These are phyloP conservation scores for Coniella vitis DNA, from an alignment of 2,329 filamentous ascomycete species.

Conservation along the genomic window DNA sequence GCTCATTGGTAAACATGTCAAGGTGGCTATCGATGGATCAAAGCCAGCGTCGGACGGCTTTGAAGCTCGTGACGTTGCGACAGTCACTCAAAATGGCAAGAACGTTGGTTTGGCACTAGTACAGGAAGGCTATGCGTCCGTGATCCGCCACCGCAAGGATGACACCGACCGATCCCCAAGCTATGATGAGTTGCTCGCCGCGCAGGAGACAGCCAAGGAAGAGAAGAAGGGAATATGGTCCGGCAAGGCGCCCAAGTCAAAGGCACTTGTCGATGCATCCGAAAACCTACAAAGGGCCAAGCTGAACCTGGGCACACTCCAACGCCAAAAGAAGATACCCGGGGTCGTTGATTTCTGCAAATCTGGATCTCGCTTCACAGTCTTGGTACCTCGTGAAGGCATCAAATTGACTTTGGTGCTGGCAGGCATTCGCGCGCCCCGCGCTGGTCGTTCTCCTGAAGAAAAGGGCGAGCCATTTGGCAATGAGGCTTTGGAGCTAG, in stretches of 20 bases:
- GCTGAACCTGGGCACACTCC: slow-evolving; percentile 79
- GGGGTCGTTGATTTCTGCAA: slow-evolving; percentile 97
- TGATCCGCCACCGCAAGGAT: slow-evolving; percentile 90
- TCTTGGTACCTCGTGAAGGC: slow-evolving; percentile 86
- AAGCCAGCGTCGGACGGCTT: slow-evolving; percentile 86
- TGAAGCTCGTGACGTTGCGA: slow-evolving; percentile 91
- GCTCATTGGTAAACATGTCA: slow-evolving; percentile 92
- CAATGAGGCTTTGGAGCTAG: slow-evolving; percentile 88
- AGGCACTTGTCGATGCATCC: slow-evolving; percentile 81
- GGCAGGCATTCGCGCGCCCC: slow-evolving; percentile 83
- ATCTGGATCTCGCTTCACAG: slow-evolving; percentile 87
- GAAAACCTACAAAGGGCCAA: slow-evolving; percentile 93
- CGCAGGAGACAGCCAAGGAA: slow-evolving; percentile 76
- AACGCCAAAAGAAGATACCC: slow-evolving; percentile 86
- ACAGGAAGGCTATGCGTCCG: slow-evolving; percentile 88
- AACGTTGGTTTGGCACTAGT: slow-evolving; percentile 80
- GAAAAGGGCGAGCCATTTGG: slow-evolving; percentile 90
- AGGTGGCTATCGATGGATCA: slow-evolving; percentile 80
- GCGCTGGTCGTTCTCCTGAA: slow-evolving; percentile 65
- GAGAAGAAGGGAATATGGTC: slow-evolving; percentile 95
- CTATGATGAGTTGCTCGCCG: slow-evolving; percentile 80
- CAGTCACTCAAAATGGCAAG: slow-evolving; percentile 74
- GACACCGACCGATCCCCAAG: slow-evolving; percentile 90
- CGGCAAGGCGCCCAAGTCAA: slow-evolving; percentile 75
- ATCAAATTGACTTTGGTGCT: slow-evolving; percentile 93